phyloP scores from a whole-genome alignment of 768 basidiomycete genomes.

The Lactarius hengduanensis region DNA sequence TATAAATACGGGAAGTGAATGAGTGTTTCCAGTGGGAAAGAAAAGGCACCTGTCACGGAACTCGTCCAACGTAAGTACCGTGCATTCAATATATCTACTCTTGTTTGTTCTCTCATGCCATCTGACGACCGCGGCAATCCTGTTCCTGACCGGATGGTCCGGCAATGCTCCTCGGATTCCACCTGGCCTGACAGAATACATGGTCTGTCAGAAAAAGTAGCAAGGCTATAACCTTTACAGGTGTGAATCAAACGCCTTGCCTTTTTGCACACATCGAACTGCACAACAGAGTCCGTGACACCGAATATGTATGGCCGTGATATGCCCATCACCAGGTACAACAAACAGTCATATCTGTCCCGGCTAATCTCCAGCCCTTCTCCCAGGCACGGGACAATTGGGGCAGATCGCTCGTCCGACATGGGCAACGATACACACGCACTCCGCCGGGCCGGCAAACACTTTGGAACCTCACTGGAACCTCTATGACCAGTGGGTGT shows the following conservation, averaged over 20 bases:
- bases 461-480: background rate
- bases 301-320: background rate
- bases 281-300: background rate
- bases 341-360: background rate
- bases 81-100: background rate
- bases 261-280: background rate
- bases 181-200: background rate
- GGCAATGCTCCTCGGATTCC: background rate
- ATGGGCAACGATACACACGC: background rate
- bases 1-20: background rate
- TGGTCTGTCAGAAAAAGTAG: background rate
- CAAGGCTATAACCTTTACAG: background rate
- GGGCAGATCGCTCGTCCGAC: background rate
- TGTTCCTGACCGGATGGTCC: background rate
- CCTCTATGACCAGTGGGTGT: background rate
- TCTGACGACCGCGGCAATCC: background rate
- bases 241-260: background rate
- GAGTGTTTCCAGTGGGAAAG: background rate
- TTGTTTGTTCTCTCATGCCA: background rate
- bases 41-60: background rate
- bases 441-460: background rate
- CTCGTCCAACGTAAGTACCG: background rate
- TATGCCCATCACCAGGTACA: slow-evolving; percentile 12
- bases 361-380: slow-evolving; percentile 13
- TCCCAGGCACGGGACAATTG: background rate